Conservation (phyloP, 345 rosid genomes). For the Erucastrum elatum region DNA sequence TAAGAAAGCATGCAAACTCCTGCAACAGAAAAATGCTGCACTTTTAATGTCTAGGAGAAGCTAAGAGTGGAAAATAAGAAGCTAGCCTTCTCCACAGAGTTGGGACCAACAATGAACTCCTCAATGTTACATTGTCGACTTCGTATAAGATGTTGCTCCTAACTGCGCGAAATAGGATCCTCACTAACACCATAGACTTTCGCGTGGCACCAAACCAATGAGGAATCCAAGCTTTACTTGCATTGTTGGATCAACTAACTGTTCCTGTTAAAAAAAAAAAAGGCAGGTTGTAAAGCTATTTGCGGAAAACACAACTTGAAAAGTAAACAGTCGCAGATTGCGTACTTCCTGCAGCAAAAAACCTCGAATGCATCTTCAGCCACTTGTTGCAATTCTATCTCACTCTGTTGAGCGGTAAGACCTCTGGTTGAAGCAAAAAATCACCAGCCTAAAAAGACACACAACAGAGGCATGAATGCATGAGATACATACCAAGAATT, state of each 20-base stretch:
- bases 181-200: constrained; percentile 89
- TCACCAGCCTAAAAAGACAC: constrained; percentile 61
- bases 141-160: constrained; percentile 74
- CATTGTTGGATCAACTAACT: constrained; percentile 63
- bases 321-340: background rate
- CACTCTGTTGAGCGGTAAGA: constrained; percentile 75
- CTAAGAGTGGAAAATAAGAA: background rate
- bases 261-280: constrained; percentile 53
- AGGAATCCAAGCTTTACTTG: constrained; percentile 88
- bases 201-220: constrained; percentile 87
- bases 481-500: background rate
- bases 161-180: constrained; percentile 92
- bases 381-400: constrained; percentile 52
- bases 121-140: constrained; percentile 61
- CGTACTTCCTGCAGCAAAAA: constrained; percentile 58
- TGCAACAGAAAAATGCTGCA: background rate
- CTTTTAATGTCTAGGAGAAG: constrained; percentile 14
- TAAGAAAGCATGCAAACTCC: constrained; percentile 8
- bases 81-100: constrained; percentile 83
- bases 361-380: constrained; percentile 65
- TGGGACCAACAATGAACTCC: constrained; percentile 78
- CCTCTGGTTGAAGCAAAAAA: constrained; percentile 70
- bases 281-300: background rate
- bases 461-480: constrained; percentile 15
- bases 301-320: constrained; percentile 11